phyloP scores from a whole-genome alignment of 257 asterid species.

The Nicotiana paniculata region DNA sequence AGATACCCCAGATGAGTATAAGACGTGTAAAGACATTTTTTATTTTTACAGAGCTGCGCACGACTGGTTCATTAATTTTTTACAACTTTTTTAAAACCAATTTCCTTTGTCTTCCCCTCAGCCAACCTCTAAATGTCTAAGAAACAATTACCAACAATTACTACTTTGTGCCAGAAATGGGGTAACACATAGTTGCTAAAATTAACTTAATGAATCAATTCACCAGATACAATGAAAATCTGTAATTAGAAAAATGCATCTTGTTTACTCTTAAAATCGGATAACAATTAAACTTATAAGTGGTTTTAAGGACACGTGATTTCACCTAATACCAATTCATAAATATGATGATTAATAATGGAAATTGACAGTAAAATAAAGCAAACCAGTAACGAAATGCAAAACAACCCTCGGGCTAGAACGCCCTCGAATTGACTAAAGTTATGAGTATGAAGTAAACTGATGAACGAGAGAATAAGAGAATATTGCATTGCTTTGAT shows the following conservation, averaged over 20 bases:
- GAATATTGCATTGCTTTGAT: no score
- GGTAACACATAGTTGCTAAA: neutral
- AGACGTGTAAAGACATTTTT: neutral
- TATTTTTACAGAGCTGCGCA: neutral
- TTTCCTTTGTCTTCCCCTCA: neutral
- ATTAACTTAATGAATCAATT: neutral
- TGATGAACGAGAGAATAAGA: no score
- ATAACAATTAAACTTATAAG: no score
- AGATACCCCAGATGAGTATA: neutral
- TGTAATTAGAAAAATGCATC: neutral
- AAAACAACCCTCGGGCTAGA: no score
- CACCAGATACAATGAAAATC: neutral
- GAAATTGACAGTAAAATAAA: no score
- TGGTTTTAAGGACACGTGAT: no score
- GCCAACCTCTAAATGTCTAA: neutral
- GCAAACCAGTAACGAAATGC: no score
- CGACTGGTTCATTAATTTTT: neutral
- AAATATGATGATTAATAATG: no score
- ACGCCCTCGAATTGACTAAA: no score
- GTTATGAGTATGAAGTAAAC: no score
- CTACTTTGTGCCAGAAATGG: neutral
- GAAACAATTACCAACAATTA: neutral
- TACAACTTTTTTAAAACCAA: neutral
- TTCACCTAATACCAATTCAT: no score
- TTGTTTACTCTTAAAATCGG: no score